phyloP scores from a whole-genome alignment of 2,329 filamentous ascomycete species.

The Hymenoscyphus occultus region DNA sequence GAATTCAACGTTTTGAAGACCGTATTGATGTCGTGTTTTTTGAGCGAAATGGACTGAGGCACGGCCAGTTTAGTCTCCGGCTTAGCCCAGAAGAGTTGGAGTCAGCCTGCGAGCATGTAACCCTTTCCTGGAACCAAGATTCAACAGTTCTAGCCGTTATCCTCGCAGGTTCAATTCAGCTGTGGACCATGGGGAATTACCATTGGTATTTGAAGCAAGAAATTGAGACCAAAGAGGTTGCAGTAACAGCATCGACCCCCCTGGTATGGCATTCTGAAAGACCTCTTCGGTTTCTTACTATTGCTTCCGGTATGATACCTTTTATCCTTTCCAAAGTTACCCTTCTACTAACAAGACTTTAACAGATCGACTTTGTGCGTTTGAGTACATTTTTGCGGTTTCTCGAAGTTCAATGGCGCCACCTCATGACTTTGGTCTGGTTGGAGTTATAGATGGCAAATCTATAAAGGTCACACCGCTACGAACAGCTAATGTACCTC shows the following conservation, averaged over 20 bases:
- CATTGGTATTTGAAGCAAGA: slow-evolving; percentile 98
- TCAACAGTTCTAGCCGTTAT: slow-evolving; percentile 87
- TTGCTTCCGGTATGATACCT: slow-evolving; percentile 45
- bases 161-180: slow-evolving; percentile 70
- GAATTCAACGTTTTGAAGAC: slow-evolving; percentile 68
- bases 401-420: slow-evolving; percentile 65
- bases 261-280: slow-evolving; percentile 82
- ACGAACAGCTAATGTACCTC: slow-evolving; percentile 78
- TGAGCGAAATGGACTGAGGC: slow-evolving; percentile 93
- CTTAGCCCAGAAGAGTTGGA: slow-evolving; percentile 57
- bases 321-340: neutral
- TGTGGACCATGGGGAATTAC: slow-evolving; percentile 98
- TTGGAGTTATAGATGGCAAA: slow-evolving; percentile 81
- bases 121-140: slow-evolving; percentile 83
- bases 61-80: slow-evolving; percentile 86
- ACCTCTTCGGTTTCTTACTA: slow-evolving; percentile 63
- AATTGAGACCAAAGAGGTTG: slow-evolving; percentile 47
- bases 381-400: slow-evolving; percentile 67
- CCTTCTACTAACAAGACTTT: slow-evolving; percentile 18
- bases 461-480: slow-evolving; percentile 82
- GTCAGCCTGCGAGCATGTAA: slow-evolving; percentile 55
- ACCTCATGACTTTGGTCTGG: slow-evolving; percentile 73
- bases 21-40: slow-evolving; percentile 88
- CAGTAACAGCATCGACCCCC: slow-evolving; percentile 35
- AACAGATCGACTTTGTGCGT: slow-evolving; percentile 49